Conservation (phyloP, 2,329 filamentous ascomycete genomes). For the Bipolaris bicolor region DNA sequence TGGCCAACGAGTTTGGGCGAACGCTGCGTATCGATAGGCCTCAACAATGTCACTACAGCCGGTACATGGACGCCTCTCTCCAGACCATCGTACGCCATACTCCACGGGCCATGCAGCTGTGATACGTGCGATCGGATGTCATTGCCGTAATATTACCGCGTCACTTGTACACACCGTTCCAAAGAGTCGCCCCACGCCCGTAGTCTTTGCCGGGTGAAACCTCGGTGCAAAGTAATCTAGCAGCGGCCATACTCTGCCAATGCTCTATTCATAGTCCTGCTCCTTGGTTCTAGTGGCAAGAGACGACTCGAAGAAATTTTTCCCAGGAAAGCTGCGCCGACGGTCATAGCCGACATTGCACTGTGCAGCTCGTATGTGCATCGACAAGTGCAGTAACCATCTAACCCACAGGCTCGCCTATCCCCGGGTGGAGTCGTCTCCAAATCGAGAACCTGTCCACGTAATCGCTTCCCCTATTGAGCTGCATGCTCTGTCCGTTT, state of each 20-base stretch:
- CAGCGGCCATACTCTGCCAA: neutral
- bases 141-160: neutral
- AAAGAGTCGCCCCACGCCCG: neutral
- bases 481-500: constrained; percentile 10
- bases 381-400: neutral
- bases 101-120: neutral
- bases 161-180: neutral
- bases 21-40: constrained; percentile 25
- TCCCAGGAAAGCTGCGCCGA: neutral
- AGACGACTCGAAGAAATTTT: neutral
- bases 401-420: constrained; percentile 4
- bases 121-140: neutral
- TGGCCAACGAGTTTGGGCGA: constrained; percentile 19
- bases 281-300: neutral
- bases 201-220: constrained; percentile 4
- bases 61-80: constrained; percentile 4
- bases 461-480: constrained; percentile 19
- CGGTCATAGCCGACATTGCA: neutral
- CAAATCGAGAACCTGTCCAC: constrained; percentile 11
- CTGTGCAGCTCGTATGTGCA: neutral
- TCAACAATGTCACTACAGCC: constrained; percentile 6
- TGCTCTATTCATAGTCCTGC: neutral
- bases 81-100: neutral
- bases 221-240: neutral
- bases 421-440: constrained; percentile 7